Conservation (phyloP, 2,329 filamentous ascomycete genomes). For the Fusarium cicatricum region DNA sequence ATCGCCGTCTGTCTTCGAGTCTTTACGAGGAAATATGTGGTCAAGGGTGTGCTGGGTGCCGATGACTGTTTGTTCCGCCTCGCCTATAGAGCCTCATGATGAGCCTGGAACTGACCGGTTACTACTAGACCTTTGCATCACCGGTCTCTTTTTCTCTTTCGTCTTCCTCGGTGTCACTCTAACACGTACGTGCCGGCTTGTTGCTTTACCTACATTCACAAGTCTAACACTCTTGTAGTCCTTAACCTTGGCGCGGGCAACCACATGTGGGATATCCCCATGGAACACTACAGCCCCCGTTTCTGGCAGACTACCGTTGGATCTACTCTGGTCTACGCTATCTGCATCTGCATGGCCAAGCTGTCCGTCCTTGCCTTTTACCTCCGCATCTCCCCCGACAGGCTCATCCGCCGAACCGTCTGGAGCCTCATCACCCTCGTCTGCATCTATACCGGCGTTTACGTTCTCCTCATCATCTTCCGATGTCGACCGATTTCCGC, state of each 20-base stretch:
- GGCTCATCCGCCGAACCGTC: constrained; percentile 34
- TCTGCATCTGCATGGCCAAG: constrained; percentile 52
- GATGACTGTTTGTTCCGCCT: constrained; percentile 41
- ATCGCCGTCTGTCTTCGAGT: constrained; percentile 37
- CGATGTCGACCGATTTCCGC: constrained; percentile 54
- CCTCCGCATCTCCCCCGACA: constrained; percentile 49
- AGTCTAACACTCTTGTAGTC: constrained; percentile 26
- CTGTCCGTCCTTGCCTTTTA: constrained; percentile 57
- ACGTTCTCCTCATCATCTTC: constrained; percentile 49
- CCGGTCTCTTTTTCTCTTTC: constrained; percentile 37
- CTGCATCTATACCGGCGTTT: constrained; percentile 51
- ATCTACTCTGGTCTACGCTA: constrained; percentile 53
- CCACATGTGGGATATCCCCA: constrained; percentile 43
- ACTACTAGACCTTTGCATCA: constrained; percentile 37
- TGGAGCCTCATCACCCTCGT: constrained; percentile 46
- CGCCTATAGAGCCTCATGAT: background rate
- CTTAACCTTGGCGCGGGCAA: constrained; percentile 38
- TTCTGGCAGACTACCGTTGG: constrained; percentile 46
- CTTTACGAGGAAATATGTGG: constrained; percentile 42
- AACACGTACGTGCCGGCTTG: constrained; percentile 27
- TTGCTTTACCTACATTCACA: accelerated
- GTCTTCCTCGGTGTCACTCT: constrained; percentile 35
- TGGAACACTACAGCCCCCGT: constrained; percentile 30
- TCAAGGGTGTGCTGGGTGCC: constrained; percentile 37
- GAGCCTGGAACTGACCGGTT: constrained; percentile 2